phyloP scores from a whole-genome alignment of 108 stramenopile genomes.

The Schizochytrium sp. region DNA sequence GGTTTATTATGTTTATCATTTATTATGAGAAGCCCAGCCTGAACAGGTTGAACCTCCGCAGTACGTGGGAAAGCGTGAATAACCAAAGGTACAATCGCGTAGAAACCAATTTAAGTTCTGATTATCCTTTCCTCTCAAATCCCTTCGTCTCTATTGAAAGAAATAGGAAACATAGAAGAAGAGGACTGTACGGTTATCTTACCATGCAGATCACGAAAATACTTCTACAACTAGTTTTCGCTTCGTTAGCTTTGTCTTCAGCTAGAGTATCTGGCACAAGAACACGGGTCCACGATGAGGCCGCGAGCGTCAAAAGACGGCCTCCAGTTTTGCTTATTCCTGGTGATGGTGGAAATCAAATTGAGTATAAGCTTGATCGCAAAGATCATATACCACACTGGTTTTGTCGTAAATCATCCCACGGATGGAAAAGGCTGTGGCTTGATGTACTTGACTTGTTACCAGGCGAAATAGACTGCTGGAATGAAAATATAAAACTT shows the following conservation, averaged over 20 bases:
- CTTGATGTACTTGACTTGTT: conserved; percentile 48
- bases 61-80: too few relatives aligned
- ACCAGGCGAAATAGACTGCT: conserved; percentile 59
- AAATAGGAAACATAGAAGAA: too few relatives aligned
- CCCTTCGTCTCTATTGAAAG: too few relatives aligned
- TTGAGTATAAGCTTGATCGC: conserved; percentile 14
- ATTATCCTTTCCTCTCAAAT: too few relatives aligned
- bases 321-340: conserved; percentile 49
- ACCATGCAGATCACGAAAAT: too few relatives aligned
- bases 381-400: not conserved
- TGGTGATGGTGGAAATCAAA: conserved; percentile 47
- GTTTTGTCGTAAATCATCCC: not conserved
- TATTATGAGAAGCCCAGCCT: too few relatives aligned
- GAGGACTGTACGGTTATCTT: too few relatives aligned
- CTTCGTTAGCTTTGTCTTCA: not conserved
- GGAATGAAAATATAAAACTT: conserved; percentile 57
- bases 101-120: too few relatives aligned
- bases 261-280: not conserved
- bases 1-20: too few relatives aligned
- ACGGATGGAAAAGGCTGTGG: conserved; percentile 59
- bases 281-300: not conserved
- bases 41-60: too few relatives aligned
- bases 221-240: too few relatives aligned
- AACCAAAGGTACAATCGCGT: too few relatives aligned
- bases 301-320: not conserved